Conservation (phyloP, 805 yeast genomes). For the Sugiyamaella lignohabitans region DNA sequence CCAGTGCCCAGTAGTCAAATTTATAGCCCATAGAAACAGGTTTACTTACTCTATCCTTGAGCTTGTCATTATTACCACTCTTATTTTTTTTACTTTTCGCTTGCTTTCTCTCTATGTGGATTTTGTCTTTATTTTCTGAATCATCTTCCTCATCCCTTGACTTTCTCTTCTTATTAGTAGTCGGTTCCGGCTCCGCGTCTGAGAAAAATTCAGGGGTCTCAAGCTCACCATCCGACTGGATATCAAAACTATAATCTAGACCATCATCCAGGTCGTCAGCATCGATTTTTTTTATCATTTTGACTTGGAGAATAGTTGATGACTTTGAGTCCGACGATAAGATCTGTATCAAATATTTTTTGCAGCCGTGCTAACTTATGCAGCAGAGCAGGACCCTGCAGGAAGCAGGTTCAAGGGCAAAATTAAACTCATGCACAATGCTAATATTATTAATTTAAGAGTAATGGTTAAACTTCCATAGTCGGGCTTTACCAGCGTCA, state of each 20-base stretch:
- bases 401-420: too few species aligned
- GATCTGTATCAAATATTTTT: background rate
- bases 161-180: conserved; percentile 10
- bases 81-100: conserved; percentile 24
- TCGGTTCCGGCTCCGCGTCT: conserved; percentile 26
- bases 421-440: too few species aligned
- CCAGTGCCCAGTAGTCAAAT: too few species aligned
- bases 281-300: conserved; percentile 7
- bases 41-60: conserved; percentile 19
- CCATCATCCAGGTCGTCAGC: conserved; percentile 82
- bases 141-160: conserved; percentile 18
- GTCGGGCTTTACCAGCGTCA: conserved; percentile 80
- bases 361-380: background rate
- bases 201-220: conserved; percentile 22
- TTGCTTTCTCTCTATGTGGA: conserved; percentile 15
- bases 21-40: too few species aligned
- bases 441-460: background rate
- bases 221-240: conserved; percentile 36
- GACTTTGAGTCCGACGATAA: background rate
- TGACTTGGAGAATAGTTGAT: background rate
- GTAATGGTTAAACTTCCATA: conserved; percentile 85
- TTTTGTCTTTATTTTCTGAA: conserved; percentile 22
- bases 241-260: conserved; percentile 50
- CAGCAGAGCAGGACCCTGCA: too few species aligned
- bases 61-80: conserved; percentile 21